These are phyloP conservation scores for Parastagonospora avenae DNA, from an alignment of 2,329 filamentous ascomycete species.

Conservation along the genomic window DNA sequence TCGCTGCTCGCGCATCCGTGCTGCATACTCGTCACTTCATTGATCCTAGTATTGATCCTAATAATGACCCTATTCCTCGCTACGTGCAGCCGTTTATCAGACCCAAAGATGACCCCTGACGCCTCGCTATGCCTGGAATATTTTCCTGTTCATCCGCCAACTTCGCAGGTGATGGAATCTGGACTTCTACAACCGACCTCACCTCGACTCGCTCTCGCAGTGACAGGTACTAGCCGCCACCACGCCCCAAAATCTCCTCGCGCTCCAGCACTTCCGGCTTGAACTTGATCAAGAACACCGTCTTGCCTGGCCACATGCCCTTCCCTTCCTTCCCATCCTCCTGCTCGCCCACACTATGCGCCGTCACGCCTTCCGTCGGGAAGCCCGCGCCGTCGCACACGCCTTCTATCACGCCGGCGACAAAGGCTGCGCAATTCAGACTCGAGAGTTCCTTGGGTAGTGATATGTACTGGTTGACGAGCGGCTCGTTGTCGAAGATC, in stretches of 20 bases:
- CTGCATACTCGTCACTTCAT: too few species aligned
- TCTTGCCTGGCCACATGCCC: conserved; percentile 89
- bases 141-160: neutral
- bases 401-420: conserved; percentile 93
- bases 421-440: conserved; percentile 94
- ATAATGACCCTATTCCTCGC: too few species aligned
- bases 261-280: conserved; percentile 88
- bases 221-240: conserved; percentile 42
- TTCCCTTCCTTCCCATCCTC: conserved; percentile 57
- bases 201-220: neutral
- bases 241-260: conserved; percentile 77
- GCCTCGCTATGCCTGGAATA: conserved; percentile 22
- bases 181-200: too few species aligned
- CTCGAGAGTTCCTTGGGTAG: conserved; percentile 95
- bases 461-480: conserved; percentile 92
- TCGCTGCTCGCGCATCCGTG: too few species aligned
- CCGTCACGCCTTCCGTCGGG: conserved; percentile 79
- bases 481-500: conserved; percentile 97
- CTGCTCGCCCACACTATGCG: conserved; percentile 68
- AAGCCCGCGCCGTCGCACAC: conserved; percentile 94
- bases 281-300: conserved; percentile 94
- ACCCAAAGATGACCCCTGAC: conserved; percentile 6
- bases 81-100: too few species aligned
- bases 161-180: too few species aligned
- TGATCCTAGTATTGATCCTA: too few species aligned